Base-by-base conservation (phyloP, 768 basidiomycete genomes). In the Tephrocybe sp. region DNA sequence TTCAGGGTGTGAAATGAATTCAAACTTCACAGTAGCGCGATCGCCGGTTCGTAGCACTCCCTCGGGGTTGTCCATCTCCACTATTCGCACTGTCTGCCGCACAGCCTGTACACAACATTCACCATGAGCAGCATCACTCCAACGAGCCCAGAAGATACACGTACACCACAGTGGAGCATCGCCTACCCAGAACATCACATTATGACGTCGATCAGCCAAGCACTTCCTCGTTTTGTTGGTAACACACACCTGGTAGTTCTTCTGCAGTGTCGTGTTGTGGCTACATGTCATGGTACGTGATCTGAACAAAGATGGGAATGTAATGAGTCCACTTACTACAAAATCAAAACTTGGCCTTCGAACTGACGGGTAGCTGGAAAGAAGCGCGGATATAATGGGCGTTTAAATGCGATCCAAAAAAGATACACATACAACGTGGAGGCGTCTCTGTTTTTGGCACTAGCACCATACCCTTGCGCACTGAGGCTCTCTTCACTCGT, bases 381-480 rank as follows among this genome's bases (percentile, higher is more conserved):
- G 39, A 21, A 30, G 33, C 33, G 42, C 22, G 12, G 49, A 42
- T 42, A 15, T 34, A 41, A 21, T 22, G 25, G n/a, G 22, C 19
- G n/a, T n/a, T n/a, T 30, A 9, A 41, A 11, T n/a, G 15, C 16
- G 19, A 18, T 39, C 43, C 25, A 36, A n/a, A n/a, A n/a, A n/a
- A 34, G n/a, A 24, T 38, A 46, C 25, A 53, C 69, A 46, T 58
- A 88, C 89, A 88, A 74, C 78, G 79, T 3, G 94, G 94, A 22
- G 82, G 86, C 6, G 69, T 69, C 10, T 95, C 93, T 2, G 83
- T 79, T 65, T 86, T 91, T 49, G 83, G 82, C 1, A 94, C 84
- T 37, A 97, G 71, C 2, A 97, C 91, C 94, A 95, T 94, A 11
- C 94, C 95, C 67, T 97, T 98, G 51, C 95, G 75, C 8, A 97